phyloP scores from a whole-genome alignment of 352 stramenopile genomes.

The Phytophthora pistaciae region DNA sequence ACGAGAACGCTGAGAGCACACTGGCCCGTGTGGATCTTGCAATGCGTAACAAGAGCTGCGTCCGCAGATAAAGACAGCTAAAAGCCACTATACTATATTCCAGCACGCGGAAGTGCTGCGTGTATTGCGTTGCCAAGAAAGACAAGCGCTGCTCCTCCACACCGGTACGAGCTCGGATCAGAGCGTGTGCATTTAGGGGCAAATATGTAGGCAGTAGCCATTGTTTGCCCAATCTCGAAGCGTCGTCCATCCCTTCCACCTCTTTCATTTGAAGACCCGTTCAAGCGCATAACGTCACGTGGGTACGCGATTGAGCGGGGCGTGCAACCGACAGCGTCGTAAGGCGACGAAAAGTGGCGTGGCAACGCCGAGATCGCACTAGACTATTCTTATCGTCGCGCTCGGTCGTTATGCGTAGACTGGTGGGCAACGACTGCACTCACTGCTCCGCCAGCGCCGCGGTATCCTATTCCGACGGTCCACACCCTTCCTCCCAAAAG shows the following conservation, averaged over 20 bases:
- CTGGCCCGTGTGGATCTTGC: not conserved
- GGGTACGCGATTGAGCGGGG: conserved; percentile 3
- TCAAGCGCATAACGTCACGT: not conserved
- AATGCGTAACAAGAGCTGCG: not conserved
- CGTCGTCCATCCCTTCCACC: conserved; percentile 17
- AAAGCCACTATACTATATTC: not conserved
- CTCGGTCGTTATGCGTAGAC: not conserved
- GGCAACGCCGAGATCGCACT: not conserved
- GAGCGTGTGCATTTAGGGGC: not conserved
- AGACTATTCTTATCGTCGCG: not conserved
- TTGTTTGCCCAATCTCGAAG: conserved; percentile 34
- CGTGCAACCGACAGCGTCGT: not conserved
- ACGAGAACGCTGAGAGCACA: not conserved
- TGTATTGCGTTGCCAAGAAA: conserved; percentile 28
- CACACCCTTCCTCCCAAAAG: conserved; percentile 13
- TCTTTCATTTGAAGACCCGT: conserved; percentile 8
- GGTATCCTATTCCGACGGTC: conserved; percentile 38
- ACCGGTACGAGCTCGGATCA: conserved; percentile 5
- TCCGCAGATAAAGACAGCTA: not conserved
- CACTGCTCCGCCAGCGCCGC: not conserved
- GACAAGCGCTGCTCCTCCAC: conserved; percentile 13
- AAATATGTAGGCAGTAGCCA: conserved; percentile 6
- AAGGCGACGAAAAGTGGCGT: not conserved
- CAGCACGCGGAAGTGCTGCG: not conserved
- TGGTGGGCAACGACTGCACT: not conserved